Evolutionary conservation across 179 eudicot species (phyloP).

Genomic region (Beta lomatogona): DNA sequence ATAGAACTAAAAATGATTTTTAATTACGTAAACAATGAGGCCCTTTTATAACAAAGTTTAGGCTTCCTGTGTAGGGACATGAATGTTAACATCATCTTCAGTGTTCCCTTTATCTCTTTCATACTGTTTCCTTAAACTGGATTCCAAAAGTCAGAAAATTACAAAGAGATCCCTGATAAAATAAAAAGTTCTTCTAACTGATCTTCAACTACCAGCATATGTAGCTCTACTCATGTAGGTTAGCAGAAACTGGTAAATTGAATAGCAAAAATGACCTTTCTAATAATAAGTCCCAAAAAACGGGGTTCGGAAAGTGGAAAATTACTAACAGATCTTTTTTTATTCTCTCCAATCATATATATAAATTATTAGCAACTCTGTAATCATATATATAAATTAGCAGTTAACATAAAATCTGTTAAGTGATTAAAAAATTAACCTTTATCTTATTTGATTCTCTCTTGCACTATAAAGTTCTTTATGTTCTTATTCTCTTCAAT

Average conservation of each 20-base stretch:
- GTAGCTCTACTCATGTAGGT: background rate
- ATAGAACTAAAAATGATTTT: background rate
- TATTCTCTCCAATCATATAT: background rate
- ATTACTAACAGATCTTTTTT: constrained; percentile 11
- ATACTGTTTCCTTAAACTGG: constrained; percentile 39
- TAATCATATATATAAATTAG: constrained; percentile 5
- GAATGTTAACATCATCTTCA: constrained; percentile 30
- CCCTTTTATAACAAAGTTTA: background rate
- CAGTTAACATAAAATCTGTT: background rate
- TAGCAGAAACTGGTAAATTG: background rate
- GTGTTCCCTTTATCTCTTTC: constrained; percentile 22
- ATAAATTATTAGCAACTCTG: background rate
- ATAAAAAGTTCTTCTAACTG: background rate
- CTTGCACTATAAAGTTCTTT: constrained; percentile 39
- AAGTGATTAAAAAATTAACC: constrained; percentile 13
- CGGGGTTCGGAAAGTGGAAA: constrained; percentile 32
- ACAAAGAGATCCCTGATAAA: constrained; percentile 6
- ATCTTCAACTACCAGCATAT: background rate
- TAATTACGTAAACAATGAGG: background rate
- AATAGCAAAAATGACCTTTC: background rate
- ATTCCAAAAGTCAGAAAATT: constrained; percentile 30
- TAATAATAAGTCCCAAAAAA: constrained; percentile 32
- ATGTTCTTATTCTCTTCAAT: constrained; percentile 37
- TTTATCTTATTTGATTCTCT: constrained; percentile 38
- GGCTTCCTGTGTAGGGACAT: constrained; percentile 37